These are phyloP conservation scores for Avena atlantica DNA, from an alignment of 176 grass and related monocot species.

Conservation along the genomic window DNA sequence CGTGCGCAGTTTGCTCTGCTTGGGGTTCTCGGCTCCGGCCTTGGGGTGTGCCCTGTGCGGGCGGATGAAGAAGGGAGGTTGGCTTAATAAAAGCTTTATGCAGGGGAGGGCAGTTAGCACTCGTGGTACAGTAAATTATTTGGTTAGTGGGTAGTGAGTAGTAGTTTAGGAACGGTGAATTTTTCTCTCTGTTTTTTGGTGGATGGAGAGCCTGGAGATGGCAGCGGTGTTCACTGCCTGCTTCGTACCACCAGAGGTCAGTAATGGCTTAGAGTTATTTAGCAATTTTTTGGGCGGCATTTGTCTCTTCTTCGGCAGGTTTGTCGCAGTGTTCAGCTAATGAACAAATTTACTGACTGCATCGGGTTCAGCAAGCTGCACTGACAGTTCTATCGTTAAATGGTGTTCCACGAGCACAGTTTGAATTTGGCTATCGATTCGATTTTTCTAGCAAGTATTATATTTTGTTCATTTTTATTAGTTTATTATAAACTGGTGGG, in stretches of 20 bases:
- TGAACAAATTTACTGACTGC: too few relatives aligned
- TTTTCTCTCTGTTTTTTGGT: not conserved
- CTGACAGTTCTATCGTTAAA: too few relatives aligned
- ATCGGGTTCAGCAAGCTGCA: too few relatives aligned
- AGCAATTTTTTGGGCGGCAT: not conserved
- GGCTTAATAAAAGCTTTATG: conserved; percentile 50
- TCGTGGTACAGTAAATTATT: not conserved
- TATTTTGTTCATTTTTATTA: too few relatives aligned
- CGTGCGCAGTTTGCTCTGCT: not conserved
- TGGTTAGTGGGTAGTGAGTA: not conserved
- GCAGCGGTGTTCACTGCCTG: not conserved
- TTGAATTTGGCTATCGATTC: too few relatives aligned
- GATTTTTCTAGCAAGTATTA: too few relatives aligned
- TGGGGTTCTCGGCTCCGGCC: conserved; percentile 2
- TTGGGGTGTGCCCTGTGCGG: not conserved
- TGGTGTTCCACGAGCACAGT: too few relatives aligned
- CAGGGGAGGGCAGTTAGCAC: conserved; percentile 16
- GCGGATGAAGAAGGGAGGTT: conserved; percentile 1
- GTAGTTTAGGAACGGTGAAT: not conserved
- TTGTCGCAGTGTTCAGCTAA: not conserved
- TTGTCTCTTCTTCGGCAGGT: not conserved
- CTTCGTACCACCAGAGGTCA: not conserved
- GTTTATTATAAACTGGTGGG: too few relatives aligned
- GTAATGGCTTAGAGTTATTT: too few relatives aligned
- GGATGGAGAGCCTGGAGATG: not conserved